These are phyloP conservation scores for Erysimum cheiranthoides DNA, from an alignment of 345 rosid genomes.

Conservation along the genomic window DNA sequence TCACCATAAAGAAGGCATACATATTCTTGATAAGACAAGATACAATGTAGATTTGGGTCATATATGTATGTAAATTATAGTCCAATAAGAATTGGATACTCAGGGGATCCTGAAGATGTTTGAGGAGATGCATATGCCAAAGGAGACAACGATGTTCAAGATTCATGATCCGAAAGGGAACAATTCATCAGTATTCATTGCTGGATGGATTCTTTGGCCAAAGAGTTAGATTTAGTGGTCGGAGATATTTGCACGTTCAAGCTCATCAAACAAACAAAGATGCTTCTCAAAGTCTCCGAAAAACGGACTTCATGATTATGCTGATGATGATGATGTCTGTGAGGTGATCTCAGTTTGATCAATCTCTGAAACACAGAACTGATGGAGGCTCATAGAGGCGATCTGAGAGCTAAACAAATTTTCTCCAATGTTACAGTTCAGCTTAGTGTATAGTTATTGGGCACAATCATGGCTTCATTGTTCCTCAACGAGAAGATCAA, in stretches of 20 bases:
- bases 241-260: background rate
- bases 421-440: no score
- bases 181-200: background rate
- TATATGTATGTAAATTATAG: no score
- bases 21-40: no score
- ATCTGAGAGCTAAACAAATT: no score
- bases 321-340: background rate
- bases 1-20: no score
- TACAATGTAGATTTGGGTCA: no score
- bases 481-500: constrained; percentile 9
- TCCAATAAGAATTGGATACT: no score
- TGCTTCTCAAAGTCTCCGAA: background rate
- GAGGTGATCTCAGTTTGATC: background rate
- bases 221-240: background rate
- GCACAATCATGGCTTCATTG: constrained; percentile 17
- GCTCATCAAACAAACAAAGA: background rate
- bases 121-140: constrained; percentile 5
- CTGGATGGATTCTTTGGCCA: background rate
- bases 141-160: background rate
- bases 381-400: no score
- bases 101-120: no score
- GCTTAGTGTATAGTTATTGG: no score
- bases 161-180: background rate
- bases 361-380: no score
- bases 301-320: background rate